Conservation (phyloP, 1,284 basidiomycete species). For the Ustilago curta region DNA sequence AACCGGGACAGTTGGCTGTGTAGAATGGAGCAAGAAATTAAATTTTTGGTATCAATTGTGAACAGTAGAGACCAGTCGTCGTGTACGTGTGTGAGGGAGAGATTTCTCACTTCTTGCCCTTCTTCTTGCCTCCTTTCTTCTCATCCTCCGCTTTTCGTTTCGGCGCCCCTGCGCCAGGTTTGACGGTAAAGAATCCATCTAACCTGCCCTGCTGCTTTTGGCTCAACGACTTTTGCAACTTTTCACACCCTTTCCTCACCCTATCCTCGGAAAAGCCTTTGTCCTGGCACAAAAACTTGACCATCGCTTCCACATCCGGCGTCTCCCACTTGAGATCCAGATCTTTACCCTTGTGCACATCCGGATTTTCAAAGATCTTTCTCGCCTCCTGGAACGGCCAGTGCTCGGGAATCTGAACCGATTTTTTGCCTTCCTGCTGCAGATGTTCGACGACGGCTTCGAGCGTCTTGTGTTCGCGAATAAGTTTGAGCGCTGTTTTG, state of each 20-base stretch:
- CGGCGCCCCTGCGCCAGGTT: conserved; percentile 19
- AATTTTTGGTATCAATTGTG: conserved; percentile 32
- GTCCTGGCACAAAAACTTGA: conserved; percentile 92
- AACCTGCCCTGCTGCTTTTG: conserved; percentile 95
- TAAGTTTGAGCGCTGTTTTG: conserved; percentile 92
- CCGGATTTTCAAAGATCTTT: conserved; percentile 86
- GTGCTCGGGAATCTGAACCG: conserved; percentile 81
- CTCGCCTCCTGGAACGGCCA: conserved; percentile 98
- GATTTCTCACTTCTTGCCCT: conserved; percentile 44
- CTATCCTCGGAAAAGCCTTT: conserved; percentile 99
- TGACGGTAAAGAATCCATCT: conserved; percentile 84
- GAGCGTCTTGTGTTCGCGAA: conserved; percentile 87
- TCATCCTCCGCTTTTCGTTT: conserved; percentile 48
- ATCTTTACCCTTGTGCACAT: conserved; percentile 85
- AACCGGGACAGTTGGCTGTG: conserved; percentile 23
- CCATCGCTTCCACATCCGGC: conserved; percentile 91
- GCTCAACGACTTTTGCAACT: conserved; percentile 85
- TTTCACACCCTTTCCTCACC: conserved; percentile 93
- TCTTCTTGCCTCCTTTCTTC: conserved; percentile 43
- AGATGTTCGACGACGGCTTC: conserved; percentile 84
- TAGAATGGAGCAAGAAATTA: not conserved
- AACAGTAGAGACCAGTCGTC: not conserved
- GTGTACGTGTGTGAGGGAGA: not conserved
- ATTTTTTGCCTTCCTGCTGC: conserved; percentile 67
- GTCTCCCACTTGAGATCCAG: conserved; percentile 96